phyloP scores from a whole-genome alignment of 2,329 filamentous ascomycete genomes.

The Colletotrichum falcatum region DNA sequence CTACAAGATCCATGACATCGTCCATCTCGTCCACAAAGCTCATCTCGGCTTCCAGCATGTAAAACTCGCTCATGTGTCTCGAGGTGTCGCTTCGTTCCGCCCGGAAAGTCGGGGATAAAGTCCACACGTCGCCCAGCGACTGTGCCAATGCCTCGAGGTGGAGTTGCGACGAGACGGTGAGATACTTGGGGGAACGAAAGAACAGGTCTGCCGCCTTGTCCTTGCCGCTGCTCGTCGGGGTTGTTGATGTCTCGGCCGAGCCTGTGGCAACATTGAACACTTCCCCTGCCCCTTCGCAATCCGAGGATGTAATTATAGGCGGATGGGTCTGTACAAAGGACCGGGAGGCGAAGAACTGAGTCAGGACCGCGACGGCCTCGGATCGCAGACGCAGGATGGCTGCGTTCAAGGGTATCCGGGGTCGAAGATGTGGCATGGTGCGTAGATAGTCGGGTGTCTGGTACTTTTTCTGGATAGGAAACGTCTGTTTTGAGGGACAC shows the following conservation, averaged over 20 bases:
- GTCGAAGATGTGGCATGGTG: conserved; percentile 86
- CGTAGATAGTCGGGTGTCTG: conserved; percentile 91
- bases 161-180: conserved; percentile 94
- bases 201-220: conserved; percentile 66
- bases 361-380: conserved; percentile 78
- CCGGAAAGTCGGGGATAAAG: conserved; percentile 91
- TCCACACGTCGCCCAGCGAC: conserved; percentile 91
- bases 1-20: conserved; percentile 81
- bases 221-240: conserved; percentile 48
- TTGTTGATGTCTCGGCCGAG: conserved; percentile 46
- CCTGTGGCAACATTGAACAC: conserved; percentile 79
- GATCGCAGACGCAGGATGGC: conserved; percentile 86
- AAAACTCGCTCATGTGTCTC: conserved; percentile 95
- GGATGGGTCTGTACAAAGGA: conserved; percentile 88
- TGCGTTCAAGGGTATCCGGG: conserved; percentile 84
- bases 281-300: conserved; percentile 96
- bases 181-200: conserved; percentile 89
- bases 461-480: conserved; percentile 96
- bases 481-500: conserved; percentile 69
- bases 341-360: conserved; percentile 78
- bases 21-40: conserved; percentile 79
- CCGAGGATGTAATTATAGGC: conserved; percentile 94
- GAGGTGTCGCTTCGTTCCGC: conserved; percentile 94
- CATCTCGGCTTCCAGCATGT: conserved; percentile 96
- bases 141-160: conserved; percentile 94